Evolutionary conservation across 2,329 filamentous ascomycete species (phyloP), one percentile per base, ranked within the genome.

Genomic region (Juglanconis oblonga): DNA sequence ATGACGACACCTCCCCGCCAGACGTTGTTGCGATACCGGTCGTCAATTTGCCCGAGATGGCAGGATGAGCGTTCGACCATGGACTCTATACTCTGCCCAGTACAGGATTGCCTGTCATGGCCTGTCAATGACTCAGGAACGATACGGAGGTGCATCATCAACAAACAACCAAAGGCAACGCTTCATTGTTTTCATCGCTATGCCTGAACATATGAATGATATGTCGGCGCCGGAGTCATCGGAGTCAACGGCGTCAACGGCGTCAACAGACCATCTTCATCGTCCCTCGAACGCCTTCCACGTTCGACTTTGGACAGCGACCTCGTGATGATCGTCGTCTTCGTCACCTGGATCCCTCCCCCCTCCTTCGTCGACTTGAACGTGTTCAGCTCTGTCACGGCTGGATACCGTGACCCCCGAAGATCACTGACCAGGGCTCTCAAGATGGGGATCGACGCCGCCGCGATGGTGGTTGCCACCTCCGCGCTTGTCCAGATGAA

Each of bases 391-490:
- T 56, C 44, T 33, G 54, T 56, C 32, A 31, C 9, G 10, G 11
- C 54, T 17, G 17, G 24, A n/a, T 42, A 32, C 35, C 14, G 33
- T 2, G 40, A 36, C 33, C 35, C 31, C n/a, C 35, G 33, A 4
- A 48, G 33, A 9, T 56, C 54, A 36, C 54, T 50, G 42, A 58
- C 44, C 14, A 54, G 11, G 24, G 36, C 52, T 14, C 51, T 32
- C 35, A 55, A 36, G 14, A 53, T 51, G 2, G 70, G 70, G 6
- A 72, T 70, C 0, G 67, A 71, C n/a, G 70, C 63, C 0, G 70
- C 70, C 52, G 71, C 70, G 53, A 72, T 71, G 7, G 69, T 68
- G 17, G 66, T 60, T 17, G 69, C 64, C 1, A 65, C 61, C 52
- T 72, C 70, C 42, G 70, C 70, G 35, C 59, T 63, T 9, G 62